These are phyloP conservation scores for Chrysoporthe deuterocubensis DNA, from an alignment of 2,329 filamentous ascomycete genomes.

Conservation along the genomic window DNA sequence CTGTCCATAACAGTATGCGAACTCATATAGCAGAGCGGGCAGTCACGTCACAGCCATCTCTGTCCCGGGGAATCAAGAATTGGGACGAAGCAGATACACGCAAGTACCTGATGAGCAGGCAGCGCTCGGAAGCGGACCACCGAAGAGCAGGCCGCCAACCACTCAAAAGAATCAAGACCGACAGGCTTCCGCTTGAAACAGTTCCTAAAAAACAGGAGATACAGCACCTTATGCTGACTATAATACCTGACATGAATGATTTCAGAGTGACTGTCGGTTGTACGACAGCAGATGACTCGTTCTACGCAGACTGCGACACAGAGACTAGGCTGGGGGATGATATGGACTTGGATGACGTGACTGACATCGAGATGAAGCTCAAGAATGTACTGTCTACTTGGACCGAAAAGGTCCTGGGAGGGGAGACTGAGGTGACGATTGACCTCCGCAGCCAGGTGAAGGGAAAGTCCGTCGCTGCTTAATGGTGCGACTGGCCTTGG, in stretches of 20 bases:
- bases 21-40: neutral
- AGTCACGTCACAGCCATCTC: neutral
- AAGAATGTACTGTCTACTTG: slow-evolving; percentile 14
- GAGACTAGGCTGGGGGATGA: neutral
- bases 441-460: slow-evolving; percentile 20
- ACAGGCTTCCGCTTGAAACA: slow-evolving; percentile 34
- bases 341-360: slow-evolving; percentile 19
- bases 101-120: slow-evolving; percentile 31
- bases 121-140: slow-evolving; percentile 28
- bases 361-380: slow-evolving; percentile 18
- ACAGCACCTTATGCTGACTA: slow-evolving; percentile 26
- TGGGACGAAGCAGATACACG: slow-evolving; percentile 23
- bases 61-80: neutral
- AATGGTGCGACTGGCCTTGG: neutral
- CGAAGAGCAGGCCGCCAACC: slow-evolving; percentile 25
- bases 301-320: neutral
- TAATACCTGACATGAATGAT: slow-evolving; percentile 13
- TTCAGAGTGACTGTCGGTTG: slow-evolving; percentile 1
- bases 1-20: neutral
- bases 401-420: slow-evolving; percentile 12
- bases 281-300: neutral
- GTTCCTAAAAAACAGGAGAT: slow-evolving; percentile 28
- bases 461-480: slow-evolving; percentile 10
- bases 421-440: slow-evolving; percentile 13
- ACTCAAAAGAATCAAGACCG: slow-evolving; percentile 31